Percentiles rank a stretch among this genome's conserved stretches.
Evolutionary conservation across 202 grass and related monocot species (phyloP).

Genomic region (Musa balbisiana): DNA sequence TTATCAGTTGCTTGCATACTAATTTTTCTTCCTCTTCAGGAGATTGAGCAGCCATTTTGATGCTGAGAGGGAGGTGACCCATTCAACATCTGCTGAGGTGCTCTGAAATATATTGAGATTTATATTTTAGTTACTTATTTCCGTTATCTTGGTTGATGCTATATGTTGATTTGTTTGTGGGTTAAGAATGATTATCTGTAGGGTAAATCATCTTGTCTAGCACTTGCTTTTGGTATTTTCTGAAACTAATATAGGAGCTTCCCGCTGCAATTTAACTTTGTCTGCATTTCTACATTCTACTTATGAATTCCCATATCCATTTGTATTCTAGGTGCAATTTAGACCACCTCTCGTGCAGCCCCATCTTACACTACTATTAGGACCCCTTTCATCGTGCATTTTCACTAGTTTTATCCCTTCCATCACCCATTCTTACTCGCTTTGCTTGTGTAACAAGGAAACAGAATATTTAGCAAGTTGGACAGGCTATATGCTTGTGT

Average conservation of each 20-base stretch:
- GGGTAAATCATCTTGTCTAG: background rate
- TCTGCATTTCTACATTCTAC: background rate
- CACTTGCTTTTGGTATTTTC: background rate
- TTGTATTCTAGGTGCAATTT: no score
- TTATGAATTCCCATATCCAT: no score
- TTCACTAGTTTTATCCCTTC: no score
- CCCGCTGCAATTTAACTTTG: background rate
- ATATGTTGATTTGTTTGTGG: background rate
- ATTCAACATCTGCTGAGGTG: slow-evolving; percentile 28
- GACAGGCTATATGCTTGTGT: no score
- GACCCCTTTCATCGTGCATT: no score
- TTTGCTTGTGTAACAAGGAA: no score
- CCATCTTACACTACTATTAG: no score
- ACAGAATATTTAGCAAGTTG: no score
- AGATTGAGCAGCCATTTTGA: slow-evolving; percentile 49
- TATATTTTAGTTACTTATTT: background rate
- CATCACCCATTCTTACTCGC: no score
- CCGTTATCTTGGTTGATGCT: background rate
- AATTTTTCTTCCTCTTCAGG: slow-evolving; percentile 24
- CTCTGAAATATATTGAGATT: background rate
- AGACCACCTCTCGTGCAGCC: no score
- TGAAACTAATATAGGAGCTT: background rate
- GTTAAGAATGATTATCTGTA: background rate
- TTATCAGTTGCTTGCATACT: slow-evolving; percentile 6
- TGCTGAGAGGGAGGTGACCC: slow-evolving; percentile 37